phyloP scores from a whole-genome alignment of 2,329 filamentous ascomycete genomes.

The Pestalotiopsis sp. region DNA sequence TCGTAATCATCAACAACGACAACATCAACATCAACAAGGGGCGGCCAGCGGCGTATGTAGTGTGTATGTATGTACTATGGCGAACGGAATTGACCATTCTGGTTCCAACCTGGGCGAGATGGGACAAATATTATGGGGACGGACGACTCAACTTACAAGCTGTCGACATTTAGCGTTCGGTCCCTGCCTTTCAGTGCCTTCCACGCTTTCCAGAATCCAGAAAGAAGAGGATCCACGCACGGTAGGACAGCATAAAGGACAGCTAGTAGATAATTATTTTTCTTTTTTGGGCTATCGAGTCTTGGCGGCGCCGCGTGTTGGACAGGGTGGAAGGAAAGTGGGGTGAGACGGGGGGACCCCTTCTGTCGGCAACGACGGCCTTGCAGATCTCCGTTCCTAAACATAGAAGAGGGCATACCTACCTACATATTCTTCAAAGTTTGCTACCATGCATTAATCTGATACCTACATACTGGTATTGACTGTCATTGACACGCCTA shows the following conservation, averaged over 20 bases:
- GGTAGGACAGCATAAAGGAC: conserved; percentile 8
- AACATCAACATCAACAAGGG: background rate
- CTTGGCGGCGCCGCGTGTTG: background rate
- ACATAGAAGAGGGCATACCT: background rate
- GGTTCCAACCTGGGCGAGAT: background rate
- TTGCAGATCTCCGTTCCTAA: background rate
- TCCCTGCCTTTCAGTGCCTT: background rate
- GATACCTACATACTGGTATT: background rate
- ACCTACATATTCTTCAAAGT: background rate
- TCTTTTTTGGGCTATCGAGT: conserved; percentile 2
- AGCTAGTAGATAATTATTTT: background rate
- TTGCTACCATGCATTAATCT: background rate
- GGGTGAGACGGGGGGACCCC: background rate
- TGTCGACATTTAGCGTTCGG: background rate
- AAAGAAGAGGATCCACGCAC: background rate
- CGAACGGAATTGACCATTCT: background rate
- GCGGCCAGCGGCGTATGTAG: background rate
- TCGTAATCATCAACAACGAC: conserved; percentile 1
- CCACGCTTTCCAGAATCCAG: background rate
- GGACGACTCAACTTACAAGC: background rate
- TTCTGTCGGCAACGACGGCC: background rate
- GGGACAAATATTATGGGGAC: conserved; percentile 1
- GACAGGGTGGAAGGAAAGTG: background rate
- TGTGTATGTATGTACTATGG: background rate
- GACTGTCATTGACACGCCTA: too few relatives aligned